These are phyloP conservation scores for Quercus engelmannii DNA, from an alignment of 306 rosid genomes.

Conservation along the genomic window DNA sequence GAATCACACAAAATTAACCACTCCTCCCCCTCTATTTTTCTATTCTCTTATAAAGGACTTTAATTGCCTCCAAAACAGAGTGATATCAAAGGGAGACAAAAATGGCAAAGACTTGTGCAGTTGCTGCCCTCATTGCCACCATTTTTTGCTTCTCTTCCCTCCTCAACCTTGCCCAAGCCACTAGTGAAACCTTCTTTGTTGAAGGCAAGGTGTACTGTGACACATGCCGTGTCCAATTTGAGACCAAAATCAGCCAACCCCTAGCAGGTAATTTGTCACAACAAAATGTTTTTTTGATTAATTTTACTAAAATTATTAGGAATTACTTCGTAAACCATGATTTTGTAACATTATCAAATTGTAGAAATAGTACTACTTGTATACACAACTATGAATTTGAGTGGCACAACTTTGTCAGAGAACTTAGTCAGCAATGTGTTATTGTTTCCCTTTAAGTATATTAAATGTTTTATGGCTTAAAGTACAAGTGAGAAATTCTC, in stretches of 20 bases:
- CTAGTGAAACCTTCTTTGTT: not conserved
- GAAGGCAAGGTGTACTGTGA: constrained; percentile 29
- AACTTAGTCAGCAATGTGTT: too few species aligned
- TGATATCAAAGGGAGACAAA: not conserved
- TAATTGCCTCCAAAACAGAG: not conserved
- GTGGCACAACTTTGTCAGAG: too few species aligned
- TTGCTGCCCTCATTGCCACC: constrained; percentile 8
- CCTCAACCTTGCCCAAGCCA: not conserved
- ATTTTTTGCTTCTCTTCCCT: constrained; percentile 7
- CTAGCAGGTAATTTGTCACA: constrained; percentile 4
- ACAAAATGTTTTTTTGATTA: not conserved
- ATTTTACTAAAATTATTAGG: too few species aligned
- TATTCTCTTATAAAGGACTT: not conserved
- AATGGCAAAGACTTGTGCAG: constrained; percentile 9
- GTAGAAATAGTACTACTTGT: too few species aligned
- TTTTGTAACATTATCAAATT: not conserved
- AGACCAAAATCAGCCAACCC: constrained; percentile 9
- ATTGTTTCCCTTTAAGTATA: too few species aligned
- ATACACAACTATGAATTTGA: too few species aligned
- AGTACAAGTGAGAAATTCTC: too few species aligned
- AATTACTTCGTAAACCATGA: not conserved
- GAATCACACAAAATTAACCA: not conserved
- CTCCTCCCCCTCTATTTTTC: not conserved
- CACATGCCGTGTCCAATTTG: constrained; percentile 27
- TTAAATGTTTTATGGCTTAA: too few species aligned